Evolutionary conservation across 805 yeast species (phyloP).

Genomic region (Hyphopichia homilentoma): DNA sequence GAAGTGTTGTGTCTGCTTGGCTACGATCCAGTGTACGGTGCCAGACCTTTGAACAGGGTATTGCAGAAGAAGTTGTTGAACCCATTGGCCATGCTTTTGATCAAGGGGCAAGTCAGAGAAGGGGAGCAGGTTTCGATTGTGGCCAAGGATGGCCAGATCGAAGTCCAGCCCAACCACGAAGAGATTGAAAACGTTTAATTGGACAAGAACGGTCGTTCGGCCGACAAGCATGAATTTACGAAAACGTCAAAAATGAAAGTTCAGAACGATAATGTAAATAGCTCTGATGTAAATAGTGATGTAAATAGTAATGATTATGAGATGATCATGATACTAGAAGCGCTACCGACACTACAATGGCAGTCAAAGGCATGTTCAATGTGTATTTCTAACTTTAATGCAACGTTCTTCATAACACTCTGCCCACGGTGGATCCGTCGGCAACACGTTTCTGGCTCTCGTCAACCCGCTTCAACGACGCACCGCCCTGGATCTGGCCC

Average conservation of each 20-base stretch:
- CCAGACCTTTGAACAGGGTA: slow-evolving; percentile 90
- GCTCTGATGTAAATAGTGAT: no score
- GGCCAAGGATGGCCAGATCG: slow-evolving; percentile 20
- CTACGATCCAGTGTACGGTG: slow-evolving; percentile 90
- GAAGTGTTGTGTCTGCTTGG: slow-evolving; percentile 80
- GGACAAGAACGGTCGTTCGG: background rate
- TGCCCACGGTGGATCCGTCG: slow-evolving; percentile 47
- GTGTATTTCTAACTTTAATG: no score
- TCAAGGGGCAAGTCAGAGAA: slow-evolving; percentile 69
- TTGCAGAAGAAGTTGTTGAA: slow-evolving; percentile 81
- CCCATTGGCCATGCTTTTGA: slow-evolving; percentile 77
- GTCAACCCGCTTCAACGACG: slow-evolving; percentile 46
- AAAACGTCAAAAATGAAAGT: no score
- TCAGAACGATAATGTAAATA: no score
- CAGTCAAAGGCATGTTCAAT: no score
- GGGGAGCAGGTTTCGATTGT: slow-evolving; percentile 28
- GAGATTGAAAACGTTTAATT: slow-evolving; percentile 10
- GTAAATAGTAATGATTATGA: no score
- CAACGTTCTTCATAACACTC: slow-evolving; percentile 34
- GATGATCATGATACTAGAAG: no score
- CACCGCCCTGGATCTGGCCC: slow-evolving; percentile 57
- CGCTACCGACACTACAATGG: no score
- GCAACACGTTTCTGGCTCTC: slow-evolving; percentile 45
- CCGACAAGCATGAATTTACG: no score
- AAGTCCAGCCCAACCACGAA: slow-evolving; percentile 31